Percentiles rank a stretch among this genome's conserved stretches.
These are phyloP conservation scores for Chimonanthus salicifolius DNA, from an alignment of 164 flowering plant genomes.

Conservation along the genomic window DNA sequence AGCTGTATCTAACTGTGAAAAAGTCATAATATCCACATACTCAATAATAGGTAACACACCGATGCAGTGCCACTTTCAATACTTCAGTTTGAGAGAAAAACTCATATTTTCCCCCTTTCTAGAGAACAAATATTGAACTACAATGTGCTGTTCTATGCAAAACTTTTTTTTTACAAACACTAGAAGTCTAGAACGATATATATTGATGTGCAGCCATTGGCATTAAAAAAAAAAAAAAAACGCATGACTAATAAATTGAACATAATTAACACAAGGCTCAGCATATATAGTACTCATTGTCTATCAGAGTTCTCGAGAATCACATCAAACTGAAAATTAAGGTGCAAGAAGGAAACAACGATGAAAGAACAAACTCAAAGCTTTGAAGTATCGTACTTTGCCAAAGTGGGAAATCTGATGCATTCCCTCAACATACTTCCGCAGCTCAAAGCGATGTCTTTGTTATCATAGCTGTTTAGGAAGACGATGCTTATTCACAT, in stretches of 20 bases:
- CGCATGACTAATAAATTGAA: neutral
- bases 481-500: neutral
- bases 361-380: neutral
- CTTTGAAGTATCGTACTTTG: slow-evolving; percentile 60
- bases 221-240: neutral
- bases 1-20: no score
- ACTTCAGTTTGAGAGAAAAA: no score
- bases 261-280: neutral
- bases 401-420: slow-evolving; percentile 73
- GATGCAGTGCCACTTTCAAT: no score
- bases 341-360: neutral
- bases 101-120: no score
- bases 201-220: neutral
- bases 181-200: neutral
- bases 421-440: slow-evolving; percentile 96
- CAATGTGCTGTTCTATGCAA: neutral
- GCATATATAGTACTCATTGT: neutral
- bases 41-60: no score
- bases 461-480: slow-evolving; percentile 81
- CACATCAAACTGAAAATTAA: neutral
- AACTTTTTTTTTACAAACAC: neutral
- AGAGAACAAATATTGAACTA: no score
- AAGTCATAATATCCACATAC: no score
- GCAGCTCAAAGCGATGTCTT: slow-evolving; percentile 83
- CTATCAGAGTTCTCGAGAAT: neutral